Base-by-base conservation (phyloP, 2,329 filamentous ascomycete species). In the Malbranchea zuffiana region DNA sequence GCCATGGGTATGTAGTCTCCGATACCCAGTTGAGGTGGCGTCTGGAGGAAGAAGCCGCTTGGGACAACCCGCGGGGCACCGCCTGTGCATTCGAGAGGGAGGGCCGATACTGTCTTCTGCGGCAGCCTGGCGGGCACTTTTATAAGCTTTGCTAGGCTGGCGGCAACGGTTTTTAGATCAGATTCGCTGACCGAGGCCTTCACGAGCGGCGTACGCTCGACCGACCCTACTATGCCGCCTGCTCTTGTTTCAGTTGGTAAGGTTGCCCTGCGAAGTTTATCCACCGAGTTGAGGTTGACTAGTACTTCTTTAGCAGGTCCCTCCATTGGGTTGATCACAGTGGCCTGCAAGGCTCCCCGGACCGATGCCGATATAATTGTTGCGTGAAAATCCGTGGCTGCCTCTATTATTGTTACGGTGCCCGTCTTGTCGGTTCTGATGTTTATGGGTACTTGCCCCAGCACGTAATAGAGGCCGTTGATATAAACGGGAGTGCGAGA, bases 381-480 rank as follows among this genome's bases (percentile, higher is more conserved):
- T 7, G 27, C 27, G 15, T 30, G 7, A 13, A 30, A 8, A 15
- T 30, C 27, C 13, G 7, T 13, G 7, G 27, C 15, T 15, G 27
- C 27, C 27, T 30, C 27, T 7, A 30, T 15, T 13, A 30, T 13
- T 7, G 27, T 30, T 13, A 30, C 27, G 7, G 27, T 8, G 27
- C 27, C 27, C 7, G 27, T 30, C 7, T 7, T 15, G 13, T 30
- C 13, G 7, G 27, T 30, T 7, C 7, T 7, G 13, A 30, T 13
- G 7, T 30, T 30, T 7, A 30, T 13, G 15, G 27, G 8, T 30
- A 13, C 15, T 30, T 30, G 8, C 7, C 27, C 13, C 7, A 30
- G 27, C 8, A 30, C 13, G 13, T 30, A 30, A 15, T 30, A 30
- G 27, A 30, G 27, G 13, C 27, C 27, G 13, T 30, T 30, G 27